phyloP scores from a whole-genome alignment of 2,329 filamentous ascomycete species.

The Colletotrichum endophyticum region DNA sequence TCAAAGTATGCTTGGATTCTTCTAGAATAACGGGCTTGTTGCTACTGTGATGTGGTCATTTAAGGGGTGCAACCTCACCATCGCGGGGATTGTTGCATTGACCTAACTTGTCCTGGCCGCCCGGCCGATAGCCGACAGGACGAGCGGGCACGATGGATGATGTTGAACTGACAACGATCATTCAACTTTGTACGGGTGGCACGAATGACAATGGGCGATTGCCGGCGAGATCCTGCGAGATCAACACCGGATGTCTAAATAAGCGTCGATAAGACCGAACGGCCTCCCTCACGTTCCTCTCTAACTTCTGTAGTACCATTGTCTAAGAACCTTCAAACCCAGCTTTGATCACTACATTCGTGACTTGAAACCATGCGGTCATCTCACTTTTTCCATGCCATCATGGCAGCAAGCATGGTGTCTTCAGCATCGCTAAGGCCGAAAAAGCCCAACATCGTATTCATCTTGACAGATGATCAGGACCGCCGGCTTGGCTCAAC shows the following conservation, averaged over 20 bases:
- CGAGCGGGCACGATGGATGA: not conserved
- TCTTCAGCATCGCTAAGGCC: not conserved
- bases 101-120: not conserved
- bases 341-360: not conserved
- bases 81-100: not conserved
- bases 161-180: not conserved
- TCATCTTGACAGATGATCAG: conserved; percentile 27
- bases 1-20: not conserved
- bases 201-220: not conserved
- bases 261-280: not conserved
- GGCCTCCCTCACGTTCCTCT: not conserved
- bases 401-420: not conserved
- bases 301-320: not conserved
- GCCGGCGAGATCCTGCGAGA: not conserved
- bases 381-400: not conserved
- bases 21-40: not conserved
- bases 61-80: not conserved
- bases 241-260: not conserved
- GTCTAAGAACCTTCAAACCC: accelerated
- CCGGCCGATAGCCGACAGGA: not conserved
- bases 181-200: not conserved
- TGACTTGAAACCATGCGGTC: not conserved
- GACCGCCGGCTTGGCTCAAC: conserved; percentile 23
- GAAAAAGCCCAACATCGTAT: conserved; percentile 25
- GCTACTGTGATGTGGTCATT: not conserved